Conservation (phyloP, 768 basidiomycete genomes). For the Phylloporus arenicola region DNA sequence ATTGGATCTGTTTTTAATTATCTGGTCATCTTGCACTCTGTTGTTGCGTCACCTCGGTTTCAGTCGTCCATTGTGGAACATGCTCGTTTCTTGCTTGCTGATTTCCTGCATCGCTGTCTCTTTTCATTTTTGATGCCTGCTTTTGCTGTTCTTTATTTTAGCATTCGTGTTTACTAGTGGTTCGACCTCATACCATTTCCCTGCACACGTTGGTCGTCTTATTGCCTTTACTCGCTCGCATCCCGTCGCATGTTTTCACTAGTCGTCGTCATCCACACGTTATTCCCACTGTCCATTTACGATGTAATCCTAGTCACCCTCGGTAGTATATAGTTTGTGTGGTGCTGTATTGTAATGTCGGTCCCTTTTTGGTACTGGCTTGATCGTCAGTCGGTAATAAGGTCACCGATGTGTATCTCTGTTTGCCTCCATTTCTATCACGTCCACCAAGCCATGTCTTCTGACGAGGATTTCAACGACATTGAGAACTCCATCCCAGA, state of each 20-base stretch:
- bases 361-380: too few relatives aligned
- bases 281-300: constrained; percentile 28
- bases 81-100: constrained; percentile 19
- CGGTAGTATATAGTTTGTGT: constrained; percentile 30
- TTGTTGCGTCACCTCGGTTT: constrained; percentile 18
- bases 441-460: constrained; percentile 34
- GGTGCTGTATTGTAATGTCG: too few relatives aligned
- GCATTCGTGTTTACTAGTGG: constrained; percentile 9
- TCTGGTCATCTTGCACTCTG: constrained; percentile 18
- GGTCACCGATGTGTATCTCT: neutral
- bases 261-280: constrained; percentile 19
- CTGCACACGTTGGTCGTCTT: constrained; percentile 9
- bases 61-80: constrained; percentile 13
- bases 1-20: constrained; percentile 17
- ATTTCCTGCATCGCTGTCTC: constrained; percentile 3
- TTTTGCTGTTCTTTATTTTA: constrained; percentile 14
- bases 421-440: too few relatives aligned
- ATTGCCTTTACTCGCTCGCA: constrained; percentile 11
- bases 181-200: constrained; percentile 14
- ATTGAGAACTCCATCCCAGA: constrained; percentile 33
- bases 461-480: constrained; percentile 60
- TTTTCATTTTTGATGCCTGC: constrained; percentile 6
- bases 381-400: too few relatives aligned
- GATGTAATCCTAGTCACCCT: constrained; percentile 29
- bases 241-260: constrained; percentile 19